These are phyloP conservation scores for Stylosanthes scabra DNA, from an alignment of 331 rosid genomes.

Conservation along the genomic window DNA sequence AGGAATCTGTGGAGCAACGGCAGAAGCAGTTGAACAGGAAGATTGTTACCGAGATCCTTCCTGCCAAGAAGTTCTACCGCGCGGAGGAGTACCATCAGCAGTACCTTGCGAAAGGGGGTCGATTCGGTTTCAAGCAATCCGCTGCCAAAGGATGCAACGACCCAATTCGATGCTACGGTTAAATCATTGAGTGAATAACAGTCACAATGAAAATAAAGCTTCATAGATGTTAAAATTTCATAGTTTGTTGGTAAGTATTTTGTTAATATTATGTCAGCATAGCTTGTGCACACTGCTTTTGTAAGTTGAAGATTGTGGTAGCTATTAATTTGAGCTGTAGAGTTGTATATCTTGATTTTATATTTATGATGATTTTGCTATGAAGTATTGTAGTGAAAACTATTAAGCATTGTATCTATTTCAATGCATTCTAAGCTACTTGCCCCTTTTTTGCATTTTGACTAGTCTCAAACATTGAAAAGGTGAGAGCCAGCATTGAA, in stretches of 20 bases:
- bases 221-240: constrained; percentile 21
- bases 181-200: not conserved
- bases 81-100: constrained; percentile 99
- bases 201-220: not conserved
- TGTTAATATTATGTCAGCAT: constrained; percentile 25
- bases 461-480: not conserved
- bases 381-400: not conserved
- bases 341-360: constrained; percentile 19
- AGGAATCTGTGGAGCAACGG: constrained; percentile 65
- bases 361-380: constrained; percentile 1
- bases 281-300: constrained; percentile 21
- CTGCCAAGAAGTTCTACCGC: constrained; percentile 89
- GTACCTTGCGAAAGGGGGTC: constrained; percentile 94
- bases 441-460: not conserved
- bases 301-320: constrained; percentile 37
- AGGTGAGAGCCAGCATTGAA: not conserved
- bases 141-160: constrained; percentile 85
- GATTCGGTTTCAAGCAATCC: constrained; percentile 88
- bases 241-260: constrained; percentile 31
- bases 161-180: constrained; percentile 96
- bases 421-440: not conserved
- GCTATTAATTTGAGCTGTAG: constrained; percentile 20
- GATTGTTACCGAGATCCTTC: constrained; percentile 88
- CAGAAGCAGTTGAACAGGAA: constrained; percentile 67
- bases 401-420: not conserved